Conservation (phyloP, 176 grass and related monocot genomes). For the Secale cereale region DNA sequence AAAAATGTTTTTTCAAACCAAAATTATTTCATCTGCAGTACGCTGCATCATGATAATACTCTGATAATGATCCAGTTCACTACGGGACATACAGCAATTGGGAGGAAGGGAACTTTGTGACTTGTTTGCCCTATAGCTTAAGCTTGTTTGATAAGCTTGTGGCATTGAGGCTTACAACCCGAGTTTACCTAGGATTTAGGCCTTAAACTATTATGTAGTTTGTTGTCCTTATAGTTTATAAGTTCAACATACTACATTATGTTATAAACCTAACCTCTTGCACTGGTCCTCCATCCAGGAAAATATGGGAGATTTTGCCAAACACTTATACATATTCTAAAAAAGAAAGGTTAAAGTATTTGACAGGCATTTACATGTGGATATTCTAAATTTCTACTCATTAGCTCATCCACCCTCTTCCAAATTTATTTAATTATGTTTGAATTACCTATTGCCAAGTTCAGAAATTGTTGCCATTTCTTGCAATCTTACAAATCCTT, state of each 20-base stretch:
- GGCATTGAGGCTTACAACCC: neutral
- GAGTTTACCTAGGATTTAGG: neutral
- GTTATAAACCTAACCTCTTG: neutral
- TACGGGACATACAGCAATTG: neutral
- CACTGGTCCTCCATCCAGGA: neutral
- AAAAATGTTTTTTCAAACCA: neutral
- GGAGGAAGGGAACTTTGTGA: neutral
- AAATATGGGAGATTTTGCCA: neutral
- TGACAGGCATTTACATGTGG: neutral
- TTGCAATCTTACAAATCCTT: neutral
- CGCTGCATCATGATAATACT: neutral
- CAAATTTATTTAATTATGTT: neutral
- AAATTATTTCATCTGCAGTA: neutral
- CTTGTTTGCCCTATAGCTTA: neutral
- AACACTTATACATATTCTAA: neutral
- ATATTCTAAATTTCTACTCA: neutral
- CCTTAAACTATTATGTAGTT: neutral
- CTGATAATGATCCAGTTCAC: neutral
- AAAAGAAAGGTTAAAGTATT: neutral
- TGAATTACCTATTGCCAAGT: neutral
- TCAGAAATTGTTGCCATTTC: neutral
- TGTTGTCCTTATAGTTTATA: neutral
- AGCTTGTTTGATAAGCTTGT: neutral
- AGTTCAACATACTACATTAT: neutral
- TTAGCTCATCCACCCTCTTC: neutral